Conservation (phyloP, 495 filamentous ascomycete genomes). For the Aspergillus haitiensis region DNA sequence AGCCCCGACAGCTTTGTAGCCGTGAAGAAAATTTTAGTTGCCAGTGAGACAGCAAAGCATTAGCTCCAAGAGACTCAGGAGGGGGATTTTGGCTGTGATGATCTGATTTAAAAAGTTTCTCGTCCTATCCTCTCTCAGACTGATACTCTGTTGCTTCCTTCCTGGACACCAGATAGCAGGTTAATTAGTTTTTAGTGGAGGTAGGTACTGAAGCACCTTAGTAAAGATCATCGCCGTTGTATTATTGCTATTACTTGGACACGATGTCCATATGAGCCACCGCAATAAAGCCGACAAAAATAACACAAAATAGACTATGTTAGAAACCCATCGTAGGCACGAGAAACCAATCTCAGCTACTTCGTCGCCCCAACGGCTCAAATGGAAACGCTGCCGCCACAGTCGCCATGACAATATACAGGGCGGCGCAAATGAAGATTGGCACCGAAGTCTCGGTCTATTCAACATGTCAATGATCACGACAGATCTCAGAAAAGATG, state of each 20-base stretch:
- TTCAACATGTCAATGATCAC: not conserved
- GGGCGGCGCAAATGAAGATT: slow-evolving; percentile 66
- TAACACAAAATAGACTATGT: too few relatives aligned
- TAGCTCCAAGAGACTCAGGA: not conserved
- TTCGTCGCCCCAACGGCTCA: slow-evolving; percentile 68
- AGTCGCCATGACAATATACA: slow-evolving; percentile 64
- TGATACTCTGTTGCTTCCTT: too few relatives aligned
- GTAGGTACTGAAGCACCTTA: too few relatives aligned
- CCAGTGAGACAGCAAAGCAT: not conserved
- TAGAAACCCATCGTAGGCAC: not conserved
- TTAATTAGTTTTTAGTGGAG: too few relatives aligned
- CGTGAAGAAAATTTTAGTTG: slow-evolving; percentile 10
- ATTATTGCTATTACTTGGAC: too few relatives aligned
- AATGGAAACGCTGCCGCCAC: slow-evolving; percentile 64
- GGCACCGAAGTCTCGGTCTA: slow-evolving; percentile 59
- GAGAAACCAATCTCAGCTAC: slow-evolving; percentile 44
- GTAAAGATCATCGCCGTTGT: too few relatives aligned
- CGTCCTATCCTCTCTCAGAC: too few relatives aligned
- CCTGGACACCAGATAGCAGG: too few relatives aligned
- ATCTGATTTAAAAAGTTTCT: too few relatives aligned
- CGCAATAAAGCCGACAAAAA: too few relatives aligned
- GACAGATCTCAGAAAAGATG: not conserved
- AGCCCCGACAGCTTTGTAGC: slow-evolving; percentile 25
- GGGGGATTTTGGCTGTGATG: not conserved
- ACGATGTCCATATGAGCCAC: too few relatives aligned